Conservation (phyloP, 2,329 filamentous ascomycete species). For the Teratosphaeria gauchensis region DNA sequence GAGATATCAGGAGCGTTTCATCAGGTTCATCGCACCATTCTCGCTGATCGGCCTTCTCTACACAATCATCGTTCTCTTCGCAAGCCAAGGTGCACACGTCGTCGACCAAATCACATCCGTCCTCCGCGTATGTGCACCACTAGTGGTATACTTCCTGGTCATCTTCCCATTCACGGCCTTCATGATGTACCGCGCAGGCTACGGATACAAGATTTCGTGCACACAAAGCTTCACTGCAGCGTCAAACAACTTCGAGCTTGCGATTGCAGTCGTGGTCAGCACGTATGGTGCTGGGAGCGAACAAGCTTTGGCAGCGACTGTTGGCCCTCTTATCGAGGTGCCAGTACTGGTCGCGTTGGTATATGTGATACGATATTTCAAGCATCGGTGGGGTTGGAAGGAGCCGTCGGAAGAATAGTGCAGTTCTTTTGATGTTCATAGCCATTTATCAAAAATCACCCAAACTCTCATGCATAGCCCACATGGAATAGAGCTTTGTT, state of each 20-base stretch:
- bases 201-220: constrained; percentile 58
- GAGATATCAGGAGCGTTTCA: constrained; percentile 60
- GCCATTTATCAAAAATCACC: neutral
- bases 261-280: constrained; percentile 78
- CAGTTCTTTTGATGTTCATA: neutral
- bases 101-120: constrained; percentile 78
- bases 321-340: constrained; percentile 79
- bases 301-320: constrained; percentile 71
- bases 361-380: constrained; percentile 9
- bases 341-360: constrained; percentile 62
- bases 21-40: constrained; percentile 61
- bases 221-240: constrained; percentile 84
- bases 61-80: constrained; percentile 79
- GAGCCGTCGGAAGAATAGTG: neutral
- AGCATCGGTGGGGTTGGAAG: constrained; percentile 8
- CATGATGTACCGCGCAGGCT: constrained; percentile 55
- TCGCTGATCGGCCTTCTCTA: constrained; percentile 77
- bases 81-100: constrained; percentile 65
- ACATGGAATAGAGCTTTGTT: constrained; percentile 28
- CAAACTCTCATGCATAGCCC: constrained; percentile 20
- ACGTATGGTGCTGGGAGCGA: constrained; percentile 69
- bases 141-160: constrained; percentile 69
- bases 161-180: constrained; percentile 58
- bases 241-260: constrained; percentile 89
- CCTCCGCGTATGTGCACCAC: constrained; percentile 66